Evolutionary conservation across 441 rosid species (phyloP), one percentile per base, ranked within the genome.

Genomic region (Erysimum pusillum): DNA sequence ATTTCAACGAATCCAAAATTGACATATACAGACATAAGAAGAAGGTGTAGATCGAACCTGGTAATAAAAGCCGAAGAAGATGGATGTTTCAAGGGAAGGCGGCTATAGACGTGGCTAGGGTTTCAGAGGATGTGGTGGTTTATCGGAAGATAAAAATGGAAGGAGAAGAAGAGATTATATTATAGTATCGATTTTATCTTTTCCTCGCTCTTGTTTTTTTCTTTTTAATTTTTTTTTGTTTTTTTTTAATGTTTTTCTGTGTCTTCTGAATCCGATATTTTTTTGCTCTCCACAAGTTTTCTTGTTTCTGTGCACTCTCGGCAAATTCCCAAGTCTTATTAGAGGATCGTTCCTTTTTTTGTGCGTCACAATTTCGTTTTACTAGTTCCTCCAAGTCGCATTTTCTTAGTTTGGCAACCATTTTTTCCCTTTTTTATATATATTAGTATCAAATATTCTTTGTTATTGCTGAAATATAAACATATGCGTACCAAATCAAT

Each of bases 41-140:
- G 54, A 14, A 31, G 56, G 48, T 28, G 17, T 7, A 31, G n/a
- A 61, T 52, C 80, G 71, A 76, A 76, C 80, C 80, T 76, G 70
- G 8, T 2, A 8, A 45, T 22, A 67, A 38, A 58, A 54, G 54
- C 3, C 6, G 31, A 8, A 10, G 59, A 14, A 14, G 49, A 44
- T 8, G 25, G 63, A 18, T n/a, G 25, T 14, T n/a, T n/a, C 39
- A 9, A 46, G 62, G 60, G 22, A 42, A 22, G 58, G 25, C 64
- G 76, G 71, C 45, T 76, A 62, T 34, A 22, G 67, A 34, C 18
- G 51, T 52, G 52, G 63, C 72, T 77, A 65, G 76, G 76, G 63
- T 71, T 77, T 77, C 76, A 52, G 56, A 48, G 62, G 62, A 38
- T 71, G 41, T 44, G 54, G 67, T 70, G 66, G 76, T 56, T 69